Conservation (phyloP, 1,139 yeast genomes). For the Geotrichum bryndzae region DNA sequence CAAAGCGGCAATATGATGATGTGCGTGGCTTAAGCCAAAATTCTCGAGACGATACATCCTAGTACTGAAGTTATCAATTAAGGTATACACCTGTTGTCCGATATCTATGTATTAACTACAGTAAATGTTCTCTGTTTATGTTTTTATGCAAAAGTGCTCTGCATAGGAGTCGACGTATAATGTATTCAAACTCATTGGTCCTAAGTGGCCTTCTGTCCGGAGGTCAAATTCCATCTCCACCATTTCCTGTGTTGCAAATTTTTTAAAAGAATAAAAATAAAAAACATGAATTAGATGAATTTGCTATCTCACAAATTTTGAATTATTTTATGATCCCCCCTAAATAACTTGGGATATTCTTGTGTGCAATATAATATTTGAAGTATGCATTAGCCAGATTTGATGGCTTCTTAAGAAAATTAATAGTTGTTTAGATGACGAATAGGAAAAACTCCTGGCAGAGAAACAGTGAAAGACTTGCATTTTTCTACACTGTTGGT, state of each 20-base stretch:
- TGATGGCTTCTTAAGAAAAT: not conserved
- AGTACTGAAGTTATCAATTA: not conserved
- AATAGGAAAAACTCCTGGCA: not conserved
- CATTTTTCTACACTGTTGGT: not conserved
- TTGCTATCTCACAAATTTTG: too few relatives aligned
- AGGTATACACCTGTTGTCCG: not conserved
- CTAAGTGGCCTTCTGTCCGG: not conserved
- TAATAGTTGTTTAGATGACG: not conserved
- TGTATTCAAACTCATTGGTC: not conserved
- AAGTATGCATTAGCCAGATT: not conserved
- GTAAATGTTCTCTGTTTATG: not conserved
- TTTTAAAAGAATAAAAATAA: too few relatives aligned
- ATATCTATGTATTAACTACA: not conserved
- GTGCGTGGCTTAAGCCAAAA: not conserved
- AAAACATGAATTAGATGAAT: too few relatives aligned
- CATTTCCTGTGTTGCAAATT: not conserved
- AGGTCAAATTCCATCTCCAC: not conserved
- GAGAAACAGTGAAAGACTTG: not conserved
- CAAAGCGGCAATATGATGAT: not conserved
- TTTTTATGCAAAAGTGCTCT: too few relatives aligned
- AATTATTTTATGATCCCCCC: too few relatives aligned
- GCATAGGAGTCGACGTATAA: too few relatives aligned
- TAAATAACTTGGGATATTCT: too few relatives aligned
- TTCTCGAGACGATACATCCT: not conserved
- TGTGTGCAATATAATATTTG: not conserved